Evolutionary conservation across 306 rosid species (phyloP), one percentile per base, ranked within the genome.

Genomic region (Sphenostylis stenocarpa): DNA sequence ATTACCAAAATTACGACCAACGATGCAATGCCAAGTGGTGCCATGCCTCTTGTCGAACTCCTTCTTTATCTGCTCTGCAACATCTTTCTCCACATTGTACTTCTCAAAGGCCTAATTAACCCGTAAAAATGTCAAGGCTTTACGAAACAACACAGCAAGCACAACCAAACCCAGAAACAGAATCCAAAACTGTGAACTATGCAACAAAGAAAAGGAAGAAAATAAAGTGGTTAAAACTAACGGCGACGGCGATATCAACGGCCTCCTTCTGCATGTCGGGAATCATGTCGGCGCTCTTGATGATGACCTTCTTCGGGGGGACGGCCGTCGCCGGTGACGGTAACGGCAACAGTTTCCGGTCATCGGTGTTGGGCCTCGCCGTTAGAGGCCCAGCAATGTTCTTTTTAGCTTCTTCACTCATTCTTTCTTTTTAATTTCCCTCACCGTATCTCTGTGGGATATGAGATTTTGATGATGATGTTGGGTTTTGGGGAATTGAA

Each of bases 21-120:
- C 93, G 73, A 93, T 93, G 85, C 98, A 93, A 87, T 93, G 98
- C 98, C 98, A 93, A 63, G 97, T 86, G 28, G 97, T 91, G 20
- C 97, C 97, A 61, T 88, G 92, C 82, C 84, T 90, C 82, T 80
- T 84, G 75, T 93, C 97, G 64, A 93, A 93, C 86, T 91, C 98
- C 84, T 87, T 88, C 92, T 88, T 93, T 81, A 93, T 93, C 67
- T 61, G 83, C 83, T 91, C 96, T n/a, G 98, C 98, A 53, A 91
- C 92, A 45, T 91, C 96, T 74, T 85, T 90, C 89, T 93, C 97
- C 11, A 87, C 87, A 73, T 88, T 67, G 73, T 87, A 76, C 85
- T 77, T 93, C 90, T 91, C 92, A 84, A 93, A 93, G 56, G 97
- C 97, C 98, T 93, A 34, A 78, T 28, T 14, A 64, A 76, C 45